These are phyloP conservation scores for Clitopilus passeckerianus DNA, from an alignment of 768 basidiomycete genomes.

Conservation along the genomic window DNA sequence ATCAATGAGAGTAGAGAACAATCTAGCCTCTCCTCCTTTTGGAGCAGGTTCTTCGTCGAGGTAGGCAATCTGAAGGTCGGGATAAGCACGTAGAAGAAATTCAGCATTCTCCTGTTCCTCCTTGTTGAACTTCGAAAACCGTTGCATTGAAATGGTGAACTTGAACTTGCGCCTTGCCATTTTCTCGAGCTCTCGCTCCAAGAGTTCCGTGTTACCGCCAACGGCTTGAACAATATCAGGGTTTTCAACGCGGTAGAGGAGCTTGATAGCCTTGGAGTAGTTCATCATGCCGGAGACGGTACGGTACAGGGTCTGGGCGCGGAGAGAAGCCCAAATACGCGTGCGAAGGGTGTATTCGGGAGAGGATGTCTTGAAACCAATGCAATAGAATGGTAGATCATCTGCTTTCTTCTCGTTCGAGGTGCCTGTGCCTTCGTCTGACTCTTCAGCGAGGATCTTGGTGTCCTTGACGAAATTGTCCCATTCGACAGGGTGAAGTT, in stretches of 20 bases:
- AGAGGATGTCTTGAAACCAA: conserved; percentile 98
- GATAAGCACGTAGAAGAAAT: conserved; percentile 95
- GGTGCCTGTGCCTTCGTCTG: conserved; percentile 47
- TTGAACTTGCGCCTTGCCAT: conserved; percentile 99
- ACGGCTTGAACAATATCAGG: conserved; percentile 95
- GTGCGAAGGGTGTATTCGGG: conserved; percentile 99
- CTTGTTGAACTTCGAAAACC: conserved; percentile 98
- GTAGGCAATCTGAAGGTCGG: conserved; percentile 97
- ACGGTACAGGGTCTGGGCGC: conserved; percentile 96
- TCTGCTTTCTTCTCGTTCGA: conserved; percentile 86
- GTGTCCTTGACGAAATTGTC: conserved; percentile 99
- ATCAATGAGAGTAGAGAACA: conserved; percentile 94
- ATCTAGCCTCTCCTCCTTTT: conserved; percentile 80
- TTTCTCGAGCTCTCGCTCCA: conserved; percentile 93
- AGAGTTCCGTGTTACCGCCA: conserved; percentile 92
- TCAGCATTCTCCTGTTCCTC: conserved; percentile 99
- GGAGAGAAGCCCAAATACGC: conserved; percentile 98
- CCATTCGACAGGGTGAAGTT: conserved; percentile 98
- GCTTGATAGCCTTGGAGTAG: conserved; percentile 99
- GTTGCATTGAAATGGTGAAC: conserved; percentile 97
- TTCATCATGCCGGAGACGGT: conserved; percentile 99
- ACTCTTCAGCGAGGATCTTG: conserved; percentile 95
- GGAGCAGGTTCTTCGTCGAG: conserved; percentile 93
- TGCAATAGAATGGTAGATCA: conserved; percentile 98
- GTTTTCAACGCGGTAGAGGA: conserved; percentile 97